Evolutionary conservation across 2,329 filamentous ascomycete genomes (phyloP), one percentile per base, ranked within the genome.

Genomic region (Colletotrichum truncatum): DNA sequence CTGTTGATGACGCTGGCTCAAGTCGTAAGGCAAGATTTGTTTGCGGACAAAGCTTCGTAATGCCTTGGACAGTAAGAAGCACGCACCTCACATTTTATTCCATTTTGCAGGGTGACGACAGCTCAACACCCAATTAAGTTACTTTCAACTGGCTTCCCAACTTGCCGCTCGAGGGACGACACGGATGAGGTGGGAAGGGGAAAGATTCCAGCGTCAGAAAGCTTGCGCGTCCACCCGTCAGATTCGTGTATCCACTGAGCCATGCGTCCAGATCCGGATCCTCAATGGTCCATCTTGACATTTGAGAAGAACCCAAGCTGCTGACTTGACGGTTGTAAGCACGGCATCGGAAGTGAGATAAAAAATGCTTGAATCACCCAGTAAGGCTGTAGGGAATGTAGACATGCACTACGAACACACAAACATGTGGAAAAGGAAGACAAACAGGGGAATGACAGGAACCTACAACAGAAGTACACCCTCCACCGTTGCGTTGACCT

Each of bases 141-240:
- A 26, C 28, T 18, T n/a, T 18, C 16, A 49, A 16, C 16, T 0
- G n/a, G 26, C 46, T 34, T 49, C 32, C 46, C 16, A 43, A 23
- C 3, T 21, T 21, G 16, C 26, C 30, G 46, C 23, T 49, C 8
- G 41, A 39, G 30, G 18, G 41, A 18, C 34, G 39, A 32, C 25
- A 55, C 28, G 41, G 48, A 49, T 55, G 30, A 38, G 48, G 28
- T 65, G 49, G 48, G 30, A 55, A 43, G 49, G 36, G n/a, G n/a
- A n/a, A n/a, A n/a, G n/a, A n/a, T n/a, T n/a, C 36, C 49, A 43
- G 41, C 34, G 16, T 12, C 41, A 28, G 41, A 25, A 39, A 46
- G 63, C 63, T 66, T 66, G 63, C 63, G 63, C 63, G 63, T 66
- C 58, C 49, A 51, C 26, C 61, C 21, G 12, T n/a, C 41, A 8